These are phyloP conservation scores for Gossypium longicalyx DNA, from an alignment of 345 rosid genomes.

Conservation along the genomic window DNA sequence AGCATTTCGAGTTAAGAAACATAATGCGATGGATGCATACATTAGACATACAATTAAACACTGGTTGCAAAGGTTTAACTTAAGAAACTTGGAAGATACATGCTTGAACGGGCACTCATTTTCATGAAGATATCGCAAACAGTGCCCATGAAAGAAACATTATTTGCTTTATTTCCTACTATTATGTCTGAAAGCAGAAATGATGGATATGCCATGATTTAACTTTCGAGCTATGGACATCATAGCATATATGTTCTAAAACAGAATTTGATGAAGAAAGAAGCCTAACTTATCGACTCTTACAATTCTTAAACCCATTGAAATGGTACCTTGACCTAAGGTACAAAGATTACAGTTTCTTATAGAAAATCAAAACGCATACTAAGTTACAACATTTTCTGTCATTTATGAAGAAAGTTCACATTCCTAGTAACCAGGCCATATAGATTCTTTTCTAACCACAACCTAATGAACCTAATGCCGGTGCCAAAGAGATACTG, in stretches of 20 bases:
- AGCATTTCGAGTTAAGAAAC: background rate
- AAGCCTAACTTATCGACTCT: background rate
- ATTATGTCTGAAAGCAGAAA: background rate
- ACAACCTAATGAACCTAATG: background rate
- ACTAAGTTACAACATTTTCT: background rate
- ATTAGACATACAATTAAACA: background rate
- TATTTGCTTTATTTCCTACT: too few relatives aligned
- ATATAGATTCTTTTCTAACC: background rate
- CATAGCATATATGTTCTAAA: background rate
- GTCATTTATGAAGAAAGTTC: background rate
- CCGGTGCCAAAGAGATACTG: background rate
- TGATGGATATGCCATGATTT: background rate
- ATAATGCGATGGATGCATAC: background rate
- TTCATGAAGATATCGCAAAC: background rate
- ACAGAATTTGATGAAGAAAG: background rate
- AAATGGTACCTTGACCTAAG: too few relatives aligned
- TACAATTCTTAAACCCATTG: background rate
- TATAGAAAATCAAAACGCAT: background rate
- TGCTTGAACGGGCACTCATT: background rate
- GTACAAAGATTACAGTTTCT: too few relatives aligned
- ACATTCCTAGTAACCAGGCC: background rate
- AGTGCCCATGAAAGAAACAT: too few relatives aligned
- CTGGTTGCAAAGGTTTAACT: background rate
- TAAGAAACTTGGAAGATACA: background rate
- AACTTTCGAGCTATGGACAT: background rate